Evolutionary conservation across 495 filamentous ascomycete species (phyloP), one percentile per base, ranked within the genome.

Genomic region (Wilcoxina mikolae): DNA sequence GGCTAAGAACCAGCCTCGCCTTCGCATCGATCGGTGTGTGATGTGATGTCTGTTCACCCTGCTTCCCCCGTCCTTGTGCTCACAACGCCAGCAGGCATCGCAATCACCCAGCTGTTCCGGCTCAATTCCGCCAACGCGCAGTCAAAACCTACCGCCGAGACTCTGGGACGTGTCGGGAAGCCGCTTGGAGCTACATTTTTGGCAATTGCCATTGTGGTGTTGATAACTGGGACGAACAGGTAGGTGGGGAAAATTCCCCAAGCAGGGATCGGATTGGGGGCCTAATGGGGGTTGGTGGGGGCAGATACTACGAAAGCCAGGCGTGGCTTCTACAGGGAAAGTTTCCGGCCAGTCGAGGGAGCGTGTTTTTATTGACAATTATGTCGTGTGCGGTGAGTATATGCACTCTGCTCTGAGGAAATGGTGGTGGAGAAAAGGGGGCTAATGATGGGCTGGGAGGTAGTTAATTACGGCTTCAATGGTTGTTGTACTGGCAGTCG

Each of bases 181-280:
- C 93, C 91, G 0, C 78, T 99, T 17, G 91, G 91, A 4, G 84
- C 88, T 1, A 93, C 88, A 0, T 99, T 99, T 61, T 76, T 99
- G 43, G 86, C 73, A 0, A 84, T 96, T 54, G 80, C 84, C 43
- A 87, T 99, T 49, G 51, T 95, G 23, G 78, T 94, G 38, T 73
- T 98, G n/a, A 68, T 86, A 28, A 70, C 95, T 44, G 91, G 91
- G 23, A 82, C 83, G 58, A 80, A 85, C 59, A 73, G 83, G 45
- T 86, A 79, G 20, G 56, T 54, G 31, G 5, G 31, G 5, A 5
- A 5, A 35, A 7, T 15, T n/a, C n/a, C n/a, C n/a, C n/a, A n/a
- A n/a, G n/a, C n/a, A n/a, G n/a, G n/a, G n/a, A 35, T 5, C 15
- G 31, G 31, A 7, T 35, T 35, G 5, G 31, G 31, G 31, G 31